These are phyloP conservation scores for Davidsoniella neocaledoniae DNA, from an alignment of 2,329 filamentous ascomycete species.

Conservation along the genomic window DNA sequence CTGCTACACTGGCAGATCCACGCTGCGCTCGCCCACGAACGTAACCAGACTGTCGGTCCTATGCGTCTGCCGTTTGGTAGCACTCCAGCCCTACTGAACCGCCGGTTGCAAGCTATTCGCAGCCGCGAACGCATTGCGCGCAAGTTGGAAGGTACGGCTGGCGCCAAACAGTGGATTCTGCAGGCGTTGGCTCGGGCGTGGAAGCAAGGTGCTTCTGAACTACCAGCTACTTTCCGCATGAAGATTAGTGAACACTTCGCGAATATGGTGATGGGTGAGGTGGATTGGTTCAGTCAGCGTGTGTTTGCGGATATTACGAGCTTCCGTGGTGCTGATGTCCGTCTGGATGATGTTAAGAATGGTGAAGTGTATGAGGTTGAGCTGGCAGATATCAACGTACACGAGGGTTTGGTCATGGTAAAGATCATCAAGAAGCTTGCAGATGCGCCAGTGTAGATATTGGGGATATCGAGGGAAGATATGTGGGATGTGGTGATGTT, in stretches of 20 bases:
- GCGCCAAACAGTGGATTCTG: slow-evolving; percentile 36
- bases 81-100: slow-evolving; percentile 1
- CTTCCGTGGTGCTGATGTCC: slow-evolving; percentile 22
- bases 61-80: slow-evolving; percentile 28
- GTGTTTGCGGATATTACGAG: slow-evolving; percentile 25
- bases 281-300: slow-evolving; percentile 31
- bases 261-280: slow-evolving; percentile 23
- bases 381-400: slow-evolving; percentile 36
- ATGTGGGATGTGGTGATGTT: too few relatives aligned
- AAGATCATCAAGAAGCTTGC: slow-evolving; percentile 22
- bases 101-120: slow-evolving; percentile 31
- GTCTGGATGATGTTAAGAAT: slow-evolving; percentile 26
- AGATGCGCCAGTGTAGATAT: background rate
- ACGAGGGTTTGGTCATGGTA: slow-evolving; percentile 28
- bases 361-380: slow-evolving; percentile 41
- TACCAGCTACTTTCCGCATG: slow-evolving; percentile 33
- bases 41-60: slow-evolving; percentile 14
- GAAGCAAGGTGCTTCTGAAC: slow-evolving; percentile 31
- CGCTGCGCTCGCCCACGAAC: slow-evolving; percentile 34
- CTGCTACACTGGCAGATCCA: slow-evolving; percentile 52
- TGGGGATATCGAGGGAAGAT: too few relatives aligned
- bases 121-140: slow-evolving; percentile 35
- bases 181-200: slow-evolving; percentile 45
- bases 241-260: slow-evolving; percentile 25
- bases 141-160: slow-evolving; percentile 26